phyloP scores from a whole-genome alignment of 257 asterid species.

The Penstemon eatonii region DNA sequence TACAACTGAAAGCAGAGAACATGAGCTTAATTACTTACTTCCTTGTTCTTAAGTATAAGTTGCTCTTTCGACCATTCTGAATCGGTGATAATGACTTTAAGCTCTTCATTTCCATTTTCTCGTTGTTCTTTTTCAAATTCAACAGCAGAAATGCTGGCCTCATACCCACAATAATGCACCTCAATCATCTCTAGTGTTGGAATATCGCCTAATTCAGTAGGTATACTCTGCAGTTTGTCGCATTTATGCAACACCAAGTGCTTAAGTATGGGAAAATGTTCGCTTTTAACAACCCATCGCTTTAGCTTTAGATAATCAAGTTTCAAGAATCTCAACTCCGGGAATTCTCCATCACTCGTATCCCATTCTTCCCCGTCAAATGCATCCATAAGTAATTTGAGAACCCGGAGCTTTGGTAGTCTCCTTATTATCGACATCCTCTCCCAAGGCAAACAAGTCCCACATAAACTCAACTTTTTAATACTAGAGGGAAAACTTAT shows the following conservation, averaged over 20 bases:
- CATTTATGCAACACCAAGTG: conserved; percentile 23
- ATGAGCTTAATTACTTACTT: neutral
- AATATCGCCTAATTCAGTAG: conserved; percentile 15
- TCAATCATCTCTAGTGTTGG: conserved; percentile 24
- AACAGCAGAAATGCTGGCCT: conserved; percentile 5
- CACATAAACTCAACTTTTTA: conserved; percentile 11
- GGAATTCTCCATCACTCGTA: conserved; percentile 27
- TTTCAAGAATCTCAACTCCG: conserved; percentile 28
- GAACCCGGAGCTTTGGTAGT: conserved; percentile 22
- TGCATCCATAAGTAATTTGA: conserved; percentile 9
- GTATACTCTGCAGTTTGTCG: conserved; percentile 9
- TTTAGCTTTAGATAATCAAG: conserved; percentile 1
- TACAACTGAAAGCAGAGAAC: too few species aligned
- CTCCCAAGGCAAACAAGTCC: neutral
- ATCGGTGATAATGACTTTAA: conserved; percentile 15
- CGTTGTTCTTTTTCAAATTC: conserved; percentile 23
- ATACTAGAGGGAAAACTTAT: neutral
- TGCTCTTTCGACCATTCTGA: neutral
- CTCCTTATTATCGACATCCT: conserved; percentile 21
- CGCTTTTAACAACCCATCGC: conserved; percentile 6
- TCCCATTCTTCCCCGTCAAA: conserved; percentile 8
- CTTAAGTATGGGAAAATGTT: conserved; percentile 25
- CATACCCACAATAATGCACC: conserved; percentile 1
- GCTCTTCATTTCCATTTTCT: conserved; percentile 25
- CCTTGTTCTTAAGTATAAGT: neutral